Evolutionary conservation across 2,329 filamentous ascomycete genomes (phyloP).

Genomic region (Botrytis cinerea): DNA sequence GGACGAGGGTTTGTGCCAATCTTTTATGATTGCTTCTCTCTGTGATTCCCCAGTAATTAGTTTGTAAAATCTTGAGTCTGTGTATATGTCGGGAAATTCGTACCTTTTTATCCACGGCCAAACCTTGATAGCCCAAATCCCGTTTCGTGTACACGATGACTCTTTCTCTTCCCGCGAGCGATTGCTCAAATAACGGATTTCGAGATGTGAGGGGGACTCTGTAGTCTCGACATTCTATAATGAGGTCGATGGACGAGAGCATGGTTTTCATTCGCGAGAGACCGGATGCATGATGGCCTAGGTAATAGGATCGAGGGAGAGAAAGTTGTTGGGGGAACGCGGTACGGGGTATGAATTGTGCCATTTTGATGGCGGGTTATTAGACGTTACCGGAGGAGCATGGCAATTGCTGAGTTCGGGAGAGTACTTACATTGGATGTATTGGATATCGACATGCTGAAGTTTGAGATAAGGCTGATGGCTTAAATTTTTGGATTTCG

Average conservation of each 20-base stretch:
- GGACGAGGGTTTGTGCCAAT: slow-evolving; percentile 55
- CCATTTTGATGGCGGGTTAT: slow-evolving; percentile 29
- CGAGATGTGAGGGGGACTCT: slow-evolving; percentile 85
- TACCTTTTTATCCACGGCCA: slow-evolving; percentile 47
- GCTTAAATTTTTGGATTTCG: slow-evolving; percentile 19
- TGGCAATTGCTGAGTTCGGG: neutral
- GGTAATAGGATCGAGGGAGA: slow-evolving; percentile 86
- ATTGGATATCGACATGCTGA: slow-evolving; percentile 34
- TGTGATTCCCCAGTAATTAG: slow-evolving; percentile 35
- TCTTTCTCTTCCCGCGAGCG: slow-evolving; percentile 70
- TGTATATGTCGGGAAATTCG: slow-evolving; percentile 22
- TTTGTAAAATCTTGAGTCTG: neutral
- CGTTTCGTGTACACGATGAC: slow-evolving; percentile 90
- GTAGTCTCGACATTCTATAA: slow-evolving; percentile 94
- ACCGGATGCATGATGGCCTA: slow-evolving; percentile 87
- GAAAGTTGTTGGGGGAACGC: slow-evolving; percentile 71
- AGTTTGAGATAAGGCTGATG: slow-evolving; percentile 37
- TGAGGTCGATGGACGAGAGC: slow-evolving; percentile 78
- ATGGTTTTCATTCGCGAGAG: slow-evolving; percentile 79
- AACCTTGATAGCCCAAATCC: slow-evolving; percentile 63
- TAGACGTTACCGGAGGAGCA: slow-evolving; percentile 29
- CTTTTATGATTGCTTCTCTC: slow-evolving; percentile 53
- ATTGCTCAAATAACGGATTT: slow-evolving; percentile 85
- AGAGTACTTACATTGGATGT: neutral
- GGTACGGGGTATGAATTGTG: slow-evolving; percentile 69